Percentiles rank a stretch among this genome's conserved stretches.
Evolutionary conservation across 768 basidiomycete genomes (phyloP).

Genomic region (Galerina marginata): DNA sequence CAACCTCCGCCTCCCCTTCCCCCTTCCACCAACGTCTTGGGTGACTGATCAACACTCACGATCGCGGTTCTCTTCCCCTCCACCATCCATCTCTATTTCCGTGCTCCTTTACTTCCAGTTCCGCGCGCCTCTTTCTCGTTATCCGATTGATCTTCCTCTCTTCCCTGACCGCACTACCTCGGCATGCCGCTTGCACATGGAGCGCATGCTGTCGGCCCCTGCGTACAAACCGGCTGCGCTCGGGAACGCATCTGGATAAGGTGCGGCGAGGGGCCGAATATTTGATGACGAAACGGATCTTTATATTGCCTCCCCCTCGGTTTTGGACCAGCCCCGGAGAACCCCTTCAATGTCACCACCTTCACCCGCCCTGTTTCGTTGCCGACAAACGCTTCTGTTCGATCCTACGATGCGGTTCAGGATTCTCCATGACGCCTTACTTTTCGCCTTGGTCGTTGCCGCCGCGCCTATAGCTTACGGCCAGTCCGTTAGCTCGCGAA

Average conservation of each 20-base stretch:
- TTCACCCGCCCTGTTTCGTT: constrained; percentile 3
- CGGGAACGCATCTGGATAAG: constrained; percentile 19
- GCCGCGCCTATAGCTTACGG: constrained; percentile 29
- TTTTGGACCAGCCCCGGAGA: constrained; percentile 3
- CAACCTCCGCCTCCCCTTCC: too few relatives aligned
- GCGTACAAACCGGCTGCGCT: constrained; percentile 13
- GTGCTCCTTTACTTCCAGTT: constrained; percentile 17
- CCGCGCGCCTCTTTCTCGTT: constrained; percentile 21
- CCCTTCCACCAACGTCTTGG: constrained; percentile 22
- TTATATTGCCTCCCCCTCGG: constrained; percentile 22
- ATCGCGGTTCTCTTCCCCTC: constrained; percentile 18
- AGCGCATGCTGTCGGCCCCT: constrained; percentile 22
- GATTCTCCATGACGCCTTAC: background rate
- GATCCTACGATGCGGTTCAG: constrained; percentile 13
- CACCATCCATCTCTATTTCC: constrained; percentile 16
- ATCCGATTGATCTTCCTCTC: constrained; percentile 28
- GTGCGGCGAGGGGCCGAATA: constrained; percentile 31
- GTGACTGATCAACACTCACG: constrained; percentile 34
- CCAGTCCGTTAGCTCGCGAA: constrained; percentile 30
- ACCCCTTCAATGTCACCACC: constrained; percentile 3
- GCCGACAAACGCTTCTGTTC: constrained; percentile 5
- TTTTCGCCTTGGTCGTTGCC: constrained; percentile 23
- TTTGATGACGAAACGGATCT: constrained; percentile 29
- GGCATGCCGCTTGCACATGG: constrained; percentile 22
- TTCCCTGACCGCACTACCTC: constrained; percentile 20